Conservation (phyloP, 2,329 filamentous ascomycete genomes). For the Xylariaceae sp. region DNA sequence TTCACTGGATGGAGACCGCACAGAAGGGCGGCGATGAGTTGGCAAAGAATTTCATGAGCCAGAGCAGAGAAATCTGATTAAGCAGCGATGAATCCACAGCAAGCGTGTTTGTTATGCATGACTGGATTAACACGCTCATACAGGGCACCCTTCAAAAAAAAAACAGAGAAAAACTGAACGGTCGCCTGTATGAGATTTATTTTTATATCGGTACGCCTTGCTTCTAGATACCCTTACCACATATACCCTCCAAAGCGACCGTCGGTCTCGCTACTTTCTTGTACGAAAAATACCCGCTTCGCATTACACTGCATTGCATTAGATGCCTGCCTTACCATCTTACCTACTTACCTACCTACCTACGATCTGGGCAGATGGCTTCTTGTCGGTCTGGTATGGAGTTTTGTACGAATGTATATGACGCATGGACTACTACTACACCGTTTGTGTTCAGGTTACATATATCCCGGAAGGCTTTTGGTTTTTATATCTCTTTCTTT, state of each 20-base stretch:
- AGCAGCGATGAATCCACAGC: constrained; percentile 5
- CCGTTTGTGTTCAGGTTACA: not conserved
- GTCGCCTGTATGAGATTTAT: not conserved
- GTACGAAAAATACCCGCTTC: not conserved
- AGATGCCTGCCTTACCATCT: not conserved
- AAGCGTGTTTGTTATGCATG: not conserved
- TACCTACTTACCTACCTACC: not conserved
- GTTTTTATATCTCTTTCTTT: not conserved
- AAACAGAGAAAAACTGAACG: not conserved
- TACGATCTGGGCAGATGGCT: not conserved
- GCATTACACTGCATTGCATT: not conserved
- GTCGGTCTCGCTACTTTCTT: not conserved
- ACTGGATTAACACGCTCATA: not conserved
- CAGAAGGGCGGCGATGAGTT: constrained; percentile 80
- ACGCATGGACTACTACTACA: not conserved
- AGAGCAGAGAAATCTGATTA: constrained; percentile 44
- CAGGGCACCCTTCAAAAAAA: too few relatives aligned
- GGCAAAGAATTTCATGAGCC: constrained; percentile 74
- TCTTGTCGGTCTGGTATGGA: not conserved
- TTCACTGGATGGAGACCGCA: constrained; percentile 95
- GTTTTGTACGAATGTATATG: not conserved
- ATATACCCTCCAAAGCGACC: not conserved
- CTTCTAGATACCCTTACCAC: not conserved
- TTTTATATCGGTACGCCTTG: not conserved
- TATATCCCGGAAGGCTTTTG: not conserved